phyloP scores from a whole-genome alignment of 768 basidiomycete genomes.

The Multifurca ochricompacta region DNA sequence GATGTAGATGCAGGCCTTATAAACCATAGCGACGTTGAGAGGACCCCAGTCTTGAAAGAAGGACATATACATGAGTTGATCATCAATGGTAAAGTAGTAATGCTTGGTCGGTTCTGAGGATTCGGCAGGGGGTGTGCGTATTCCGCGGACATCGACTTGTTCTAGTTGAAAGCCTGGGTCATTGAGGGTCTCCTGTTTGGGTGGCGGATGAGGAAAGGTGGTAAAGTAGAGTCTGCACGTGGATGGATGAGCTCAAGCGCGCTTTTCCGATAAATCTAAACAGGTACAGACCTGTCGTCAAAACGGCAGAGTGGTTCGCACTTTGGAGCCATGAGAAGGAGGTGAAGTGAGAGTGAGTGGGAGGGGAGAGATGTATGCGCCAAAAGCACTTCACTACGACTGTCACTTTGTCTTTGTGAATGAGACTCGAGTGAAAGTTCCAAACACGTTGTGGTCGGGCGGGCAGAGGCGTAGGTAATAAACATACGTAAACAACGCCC shows the following conservation, averaged over 20 bases:
- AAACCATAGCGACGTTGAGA: slow-evolving; percentile 86
- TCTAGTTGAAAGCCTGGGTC: slow-evolving; percentile 43
- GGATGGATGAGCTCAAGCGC: background rate
- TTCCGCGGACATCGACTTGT: slow-evolving; percentile 55
- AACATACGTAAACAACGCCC: slow-evolving; percentile 18
- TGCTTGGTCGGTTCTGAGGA: slow-evolving; percentile 72
- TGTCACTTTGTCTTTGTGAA: background rate
- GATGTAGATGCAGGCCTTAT: slow-evolving; percentile 85
- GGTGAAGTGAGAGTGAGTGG: background rate
- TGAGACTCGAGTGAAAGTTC: background rate
- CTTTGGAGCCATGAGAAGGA: slow-evolving; percentile 31
- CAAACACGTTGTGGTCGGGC: slow-evolving; percentile 14
- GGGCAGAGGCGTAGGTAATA: background rate
- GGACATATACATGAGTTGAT: slow-evolving; percentile 84
- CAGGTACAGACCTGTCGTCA: slow-evolving; percentile 64
- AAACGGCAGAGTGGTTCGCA: slow-evolving; percentile 79
- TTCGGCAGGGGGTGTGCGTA: slow-evolving; percentile 49
- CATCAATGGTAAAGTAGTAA: slow-evolving; percentile 91
- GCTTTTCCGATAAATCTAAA: background rate
- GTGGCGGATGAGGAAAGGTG: slow-evolving; percentile 73
- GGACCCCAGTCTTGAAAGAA: slow-evolving; percentile 97
- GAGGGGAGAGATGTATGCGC: background rate
- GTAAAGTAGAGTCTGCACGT: slow-evolving; percentile 67
- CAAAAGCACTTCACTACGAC: background rate
- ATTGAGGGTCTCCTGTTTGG: slow-evolving; percentile 59